Percentiles rank a stretch among this genome's conserved stretches.
Conservation (phyloP, 306 rosid genomes). For the Mimosa pudica region DNA sequence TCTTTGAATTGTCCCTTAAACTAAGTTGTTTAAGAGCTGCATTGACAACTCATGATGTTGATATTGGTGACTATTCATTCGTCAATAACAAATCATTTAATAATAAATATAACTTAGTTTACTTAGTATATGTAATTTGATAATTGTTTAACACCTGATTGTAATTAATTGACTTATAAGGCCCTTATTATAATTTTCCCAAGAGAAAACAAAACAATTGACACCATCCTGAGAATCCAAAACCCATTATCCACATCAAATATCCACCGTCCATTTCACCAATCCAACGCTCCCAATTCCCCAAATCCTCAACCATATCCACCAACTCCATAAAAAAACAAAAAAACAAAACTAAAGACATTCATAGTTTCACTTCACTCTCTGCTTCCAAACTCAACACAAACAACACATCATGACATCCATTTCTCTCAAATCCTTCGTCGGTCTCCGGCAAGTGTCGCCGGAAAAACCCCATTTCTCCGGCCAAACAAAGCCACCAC, state of each 20-base stretch:
- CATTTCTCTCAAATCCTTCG: constrained; percentile 79
- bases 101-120: no score
- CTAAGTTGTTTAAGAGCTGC: no score
- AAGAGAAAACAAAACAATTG: no score
- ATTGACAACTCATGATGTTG: no score
- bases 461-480: constrained; percentile 55
- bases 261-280: constrained; percentile 35
- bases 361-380: not conserved
- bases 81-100: no score
- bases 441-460: constrained; percentile 80
- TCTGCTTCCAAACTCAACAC: constrained; percentile 3
- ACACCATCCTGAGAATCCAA: constrained; percentile 46
- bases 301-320: constrained; percentile 70
- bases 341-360: not conserved
- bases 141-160: no score
- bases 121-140: no score
- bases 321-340: not conserved
- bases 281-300: constrained; percentile 51
- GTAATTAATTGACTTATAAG: no score
- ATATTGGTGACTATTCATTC: no score
- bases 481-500: constrained; percentile 30
- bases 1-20: no score
- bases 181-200: no score
- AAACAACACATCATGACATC: constrained; percentile 86
- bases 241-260: constrained; percentile 51